These are phyloP conservation scores for Phytophthora nicotianae DNA, from an alignment of 352 stramenopile species.

Conservation along the genomic window DNA sequence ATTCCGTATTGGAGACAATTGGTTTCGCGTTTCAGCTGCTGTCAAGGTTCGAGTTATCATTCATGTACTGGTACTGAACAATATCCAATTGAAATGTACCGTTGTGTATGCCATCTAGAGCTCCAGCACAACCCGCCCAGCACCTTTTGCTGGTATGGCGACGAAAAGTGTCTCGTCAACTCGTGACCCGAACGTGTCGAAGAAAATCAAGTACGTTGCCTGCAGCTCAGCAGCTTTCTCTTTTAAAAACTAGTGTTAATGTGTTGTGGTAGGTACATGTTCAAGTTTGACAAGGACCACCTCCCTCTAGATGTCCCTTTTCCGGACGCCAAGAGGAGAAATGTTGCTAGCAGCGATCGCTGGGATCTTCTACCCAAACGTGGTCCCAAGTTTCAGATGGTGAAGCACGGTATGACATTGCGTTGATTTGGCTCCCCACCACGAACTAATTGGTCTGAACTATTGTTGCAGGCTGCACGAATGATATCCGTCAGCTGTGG, in stretches of 20 bases:
- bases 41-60: constrained; percentile 50
- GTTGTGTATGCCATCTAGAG: constrained; percentile 30
- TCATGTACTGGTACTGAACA: not conserved
- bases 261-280: constrained; percentile 55
- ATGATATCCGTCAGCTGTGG: constrained; percentile 87
- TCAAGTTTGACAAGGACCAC: constrained; percentile 87
- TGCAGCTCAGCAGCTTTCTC: not conserved
- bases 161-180: constrained; percentile 84
- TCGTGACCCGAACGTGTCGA: constrained; percentile 77
- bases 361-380: constrained; percentile 77
- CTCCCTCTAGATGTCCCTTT: constrained; percentile 81
- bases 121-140: constrained; percentile 65
- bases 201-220: constrained; percentile 70
- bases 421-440: not conserved
- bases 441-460: constrained; percentile 6
- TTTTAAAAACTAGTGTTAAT: constrained; percentile 1
- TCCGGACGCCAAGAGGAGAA: constrained; percentile 69
- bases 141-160: constrained; percentile 69
- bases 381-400: constrained; percentile 75
- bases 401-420: constrained; percentile 66
- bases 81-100: not conserved
- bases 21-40: constrained; percentile 80
- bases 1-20: constrained; percentile 78
- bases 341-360: constrained; percentile 64
- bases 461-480: constrained; percentile 61